These are phyloP conservation scores for Chlamydomonas urium DNA, from an alignment of 139 green algal genomes.

Conservation along the genomic window DNA sequence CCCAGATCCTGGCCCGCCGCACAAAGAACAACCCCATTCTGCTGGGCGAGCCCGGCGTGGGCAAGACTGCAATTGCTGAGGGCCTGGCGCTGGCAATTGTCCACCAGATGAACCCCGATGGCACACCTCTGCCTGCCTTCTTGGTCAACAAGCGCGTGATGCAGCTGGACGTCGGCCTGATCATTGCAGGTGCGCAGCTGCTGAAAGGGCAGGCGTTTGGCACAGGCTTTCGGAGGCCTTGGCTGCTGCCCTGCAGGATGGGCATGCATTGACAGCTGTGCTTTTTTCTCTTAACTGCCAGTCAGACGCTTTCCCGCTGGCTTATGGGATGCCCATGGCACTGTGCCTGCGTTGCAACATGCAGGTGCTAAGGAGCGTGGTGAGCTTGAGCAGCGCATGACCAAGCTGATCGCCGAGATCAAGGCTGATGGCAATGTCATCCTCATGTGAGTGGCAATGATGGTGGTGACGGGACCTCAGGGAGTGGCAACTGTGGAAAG, in stretches of 20 bases:
- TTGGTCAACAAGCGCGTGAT: conserved; percentile 85
- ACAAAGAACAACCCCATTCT: conserved; percentile 98
- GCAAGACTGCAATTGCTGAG: conserved; percentile 91
- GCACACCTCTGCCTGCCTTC: conserved; percentile 75
- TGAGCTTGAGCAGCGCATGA: conserved; percentile 94
- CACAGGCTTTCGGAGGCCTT: too few species aligned
- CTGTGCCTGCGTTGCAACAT: background rate
- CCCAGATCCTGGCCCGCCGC: conserved; percentile 86
- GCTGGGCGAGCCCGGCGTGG: conserved; percentile 89
- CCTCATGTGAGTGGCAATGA: conserved; percentile 65
- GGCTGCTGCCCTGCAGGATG: too few species aligned
- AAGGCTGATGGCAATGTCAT: conserved; percentile 80
- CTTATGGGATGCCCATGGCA: too few species aligned
- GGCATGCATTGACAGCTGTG: too few species aligned
- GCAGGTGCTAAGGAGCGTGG: conserved; percentile 77
- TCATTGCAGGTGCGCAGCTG: conserved; percentile 71
- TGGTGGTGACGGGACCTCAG: background rate
- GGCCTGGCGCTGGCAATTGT: conserved; percentile 86
- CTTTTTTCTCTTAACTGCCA: too few species aligned
- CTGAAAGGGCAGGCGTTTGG: too few species aligned
- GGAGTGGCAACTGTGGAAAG: too few species aligned
- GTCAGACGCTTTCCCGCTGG: too few species aligned
- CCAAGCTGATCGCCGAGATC: conserved; percentile 78
- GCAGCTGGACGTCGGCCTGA: conserved; percentile 85
- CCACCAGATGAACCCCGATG: conserved; percentile 41